A percentile compares a stretch with the other conserved stretches of the same genome.
Conservation (phyloP, 768 basidiomycete species). For the Russula abietina region DNA sequence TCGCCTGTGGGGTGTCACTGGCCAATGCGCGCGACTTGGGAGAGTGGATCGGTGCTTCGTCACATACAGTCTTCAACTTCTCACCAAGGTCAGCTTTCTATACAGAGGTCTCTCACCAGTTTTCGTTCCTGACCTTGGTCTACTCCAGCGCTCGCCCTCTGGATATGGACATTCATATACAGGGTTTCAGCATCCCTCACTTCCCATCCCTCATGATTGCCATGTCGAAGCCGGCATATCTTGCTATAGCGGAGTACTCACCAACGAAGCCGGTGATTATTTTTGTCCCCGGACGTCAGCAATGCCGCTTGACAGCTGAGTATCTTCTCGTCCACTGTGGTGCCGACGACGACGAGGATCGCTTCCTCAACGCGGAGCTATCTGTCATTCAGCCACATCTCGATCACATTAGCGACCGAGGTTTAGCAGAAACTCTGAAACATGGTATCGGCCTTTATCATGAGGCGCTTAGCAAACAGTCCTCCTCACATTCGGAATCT, state of each 20-base stretch:
- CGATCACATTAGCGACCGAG: conserved; percentile 72
- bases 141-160: conserved; percentile 77
- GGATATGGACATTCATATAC: conserved; percentile 95
- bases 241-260: conserved; percentile 85
- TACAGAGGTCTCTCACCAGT: too few species aligned
- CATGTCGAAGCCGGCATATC: conserved; percentile 97
- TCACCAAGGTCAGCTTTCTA: conserved; percentile 61
- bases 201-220: conserved; percentile 98
- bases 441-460: conserved; percentile 95
- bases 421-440: conserved; percentile 71
- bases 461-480: conserved; percentile 83
- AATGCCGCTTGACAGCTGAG: conserved; percentile 90
- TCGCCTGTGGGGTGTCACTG: too few species aligned
- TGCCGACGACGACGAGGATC: conserved; percentile 76
- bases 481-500: too few species aligned
- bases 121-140: background rate
- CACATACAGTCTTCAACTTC: conserved; percentile 97
- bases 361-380: conserved; percentile 85
- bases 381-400: conserved; percentile 82
- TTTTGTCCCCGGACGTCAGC: conserved; percentile 89
- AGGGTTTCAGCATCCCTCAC: conserved; percentile 94
- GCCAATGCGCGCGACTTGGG: conserved; percentile 94
- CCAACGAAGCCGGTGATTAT: conserved; percentile 80
- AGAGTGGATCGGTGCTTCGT: conserved; percentile 94
- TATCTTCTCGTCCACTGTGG: conserved; percentile 84